phyloP scores from a whole-genome alignment of 148 eudicot species.

The Rhododendron mucronatum region DNA sequence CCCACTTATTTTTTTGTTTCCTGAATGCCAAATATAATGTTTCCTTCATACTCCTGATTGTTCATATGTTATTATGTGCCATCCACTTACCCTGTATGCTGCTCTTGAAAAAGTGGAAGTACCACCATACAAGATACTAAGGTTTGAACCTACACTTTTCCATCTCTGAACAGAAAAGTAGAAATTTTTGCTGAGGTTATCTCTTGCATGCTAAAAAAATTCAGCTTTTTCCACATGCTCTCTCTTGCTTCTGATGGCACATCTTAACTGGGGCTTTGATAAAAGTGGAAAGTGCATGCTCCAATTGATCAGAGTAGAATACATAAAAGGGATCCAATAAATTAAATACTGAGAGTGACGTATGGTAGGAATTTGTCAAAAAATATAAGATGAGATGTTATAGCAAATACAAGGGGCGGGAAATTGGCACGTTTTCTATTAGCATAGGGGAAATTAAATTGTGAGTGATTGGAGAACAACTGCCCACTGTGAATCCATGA shows the following conservation, averaged over 20 bases:
- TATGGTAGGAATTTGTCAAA: background rate
- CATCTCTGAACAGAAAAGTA: background rate
- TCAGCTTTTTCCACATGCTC: no score
- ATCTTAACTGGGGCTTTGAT: background rate
- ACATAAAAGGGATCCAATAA: background rate
- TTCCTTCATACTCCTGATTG: background rate
- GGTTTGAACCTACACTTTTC: background rate
- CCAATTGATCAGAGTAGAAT: background rate
- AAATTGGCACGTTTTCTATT: background rate
- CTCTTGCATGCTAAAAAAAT: background rate
- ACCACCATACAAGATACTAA: background rate
- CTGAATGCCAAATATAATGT: background rate
- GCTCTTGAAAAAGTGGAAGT: background rate
- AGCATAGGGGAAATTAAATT: background rate
- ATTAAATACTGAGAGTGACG: background rate
- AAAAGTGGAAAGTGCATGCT: background rate
- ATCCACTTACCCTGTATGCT: background rate
- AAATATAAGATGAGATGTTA: background rate
- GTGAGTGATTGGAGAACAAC: background rate
- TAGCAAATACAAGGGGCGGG: background rate
- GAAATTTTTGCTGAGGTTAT: background rate
- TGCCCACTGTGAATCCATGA: background rate
- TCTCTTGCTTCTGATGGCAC: background rate
- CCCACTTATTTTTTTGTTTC: background rate
- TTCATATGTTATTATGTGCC: background rate